Base-by-base conservation (phyloP, 371 early-diverging fungal species). In the Mortierella sp. region DNA sequence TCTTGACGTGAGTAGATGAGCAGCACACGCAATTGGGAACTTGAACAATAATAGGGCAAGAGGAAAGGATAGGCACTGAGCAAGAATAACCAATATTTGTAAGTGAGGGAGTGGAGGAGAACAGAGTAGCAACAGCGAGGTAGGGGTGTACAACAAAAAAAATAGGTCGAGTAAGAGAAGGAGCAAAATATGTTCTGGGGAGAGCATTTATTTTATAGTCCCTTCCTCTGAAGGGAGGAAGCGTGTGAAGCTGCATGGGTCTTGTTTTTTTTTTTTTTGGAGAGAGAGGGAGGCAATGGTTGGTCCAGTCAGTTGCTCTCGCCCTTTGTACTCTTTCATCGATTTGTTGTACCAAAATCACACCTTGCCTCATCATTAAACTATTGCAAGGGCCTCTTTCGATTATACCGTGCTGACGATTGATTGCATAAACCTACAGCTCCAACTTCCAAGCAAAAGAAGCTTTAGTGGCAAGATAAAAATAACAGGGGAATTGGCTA, bases 131-230 rank as follows among this genome's bases (percentile, higher is more conserved):
- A 64, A 37, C 40, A 55, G 52, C 39, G 26, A 39, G n/a, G 14
- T 5, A 26, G 18, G 20, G 8, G 39, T 43, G 24, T 4, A 28
- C 32, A 51, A 35, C 2, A 32, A 64, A 64, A 30, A 22, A 64
- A 30, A 22, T 35, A 6, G 8, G 18, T 0, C 20, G 63, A 63
- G 63, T n/a, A 62, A 70, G 70, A 63, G 70, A 18, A 63, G 18
- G 70, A 63, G 32, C 54, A 59, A 61, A 59, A 2, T 10, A 20
- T 32, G 26, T 52, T 22, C 35, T 35, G 18, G 18, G 20, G 26
- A 26, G 28, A 40, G 37, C 12, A 11, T 10, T 45, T n/a, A 24
- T 40, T 49, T 60, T 68, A 62, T 62, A 58, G 30, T 30, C 35
- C 12, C 14, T 28, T 26, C 60, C 12, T 9, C 60, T 32, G 0